These are phyloP conservation scores for Panicum miliaceum DNA, from an alignment of 176 grass and related monocot genomes.

Conservation along the genomic window DNA sequence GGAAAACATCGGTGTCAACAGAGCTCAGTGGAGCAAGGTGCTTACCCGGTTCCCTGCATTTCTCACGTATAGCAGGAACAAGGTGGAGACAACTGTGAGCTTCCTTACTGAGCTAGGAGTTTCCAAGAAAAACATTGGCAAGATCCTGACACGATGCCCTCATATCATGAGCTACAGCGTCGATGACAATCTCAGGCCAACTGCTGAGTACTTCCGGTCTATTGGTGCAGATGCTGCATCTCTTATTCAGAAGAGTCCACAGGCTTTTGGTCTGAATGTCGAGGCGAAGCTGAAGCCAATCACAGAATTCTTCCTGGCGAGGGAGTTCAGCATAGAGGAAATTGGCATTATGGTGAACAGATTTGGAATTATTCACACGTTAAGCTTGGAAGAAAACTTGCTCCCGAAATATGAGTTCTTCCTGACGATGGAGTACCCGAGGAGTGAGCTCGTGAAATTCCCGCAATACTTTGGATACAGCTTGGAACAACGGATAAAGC, in stretches of 20 bases:
- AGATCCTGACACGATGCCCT: conserved; percentile 87
- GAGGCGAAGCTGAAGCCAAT: conserved; percentile 83
- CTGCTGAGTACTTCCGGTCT: conserved; percentile 75
- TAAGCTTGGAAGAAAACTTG: conserved; percentile 84
- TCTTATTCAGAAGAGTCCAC: conserved; percentile 86
- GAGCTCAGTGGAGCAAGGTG: conserved; percentile 82
- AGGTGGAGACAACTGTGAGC: conserved; percentile 66
- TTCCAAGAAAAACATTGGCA: conserved; percentile 75
- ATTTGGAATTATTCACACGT: conserved; percentile 78
- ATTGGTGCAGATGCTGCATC: conserved; percentile 70
- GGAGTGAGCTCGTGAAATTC: conserved; percentile 85
- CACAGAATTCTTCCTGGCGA: conserved; percentile 75
- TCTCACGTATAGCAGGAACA: conserved; percentile 85
- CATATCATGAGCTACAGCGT: conserved; percentile 84
- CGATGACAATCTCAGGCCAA: conserved; percentile 76
- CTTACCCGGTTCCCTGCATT: conserved; percentile 79
- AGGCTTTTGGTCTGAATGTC: conserved; percentile 85
- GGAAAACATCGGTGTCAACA: conserved; percentile 81
- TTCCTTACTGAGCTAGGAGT: conserved; percentile 82
- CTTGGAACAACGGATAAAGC: conserved; percentile 75
- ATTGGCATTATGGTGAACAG: conserved; percentile 78
- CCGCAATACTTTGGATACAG: conserved; percentile 92
- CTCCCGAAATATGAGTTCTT: conserved; percentile 88
- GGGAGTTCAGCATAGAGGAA: conserved; percentile 66
- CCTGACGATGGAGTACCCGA: conserved; percentile 77